These are phyloP conservation scores for Paraphysoderma sedebokerense DNA, from an alignment of 371 early-diverging fungal genomes.

Conservation along the genomic window DNA sequence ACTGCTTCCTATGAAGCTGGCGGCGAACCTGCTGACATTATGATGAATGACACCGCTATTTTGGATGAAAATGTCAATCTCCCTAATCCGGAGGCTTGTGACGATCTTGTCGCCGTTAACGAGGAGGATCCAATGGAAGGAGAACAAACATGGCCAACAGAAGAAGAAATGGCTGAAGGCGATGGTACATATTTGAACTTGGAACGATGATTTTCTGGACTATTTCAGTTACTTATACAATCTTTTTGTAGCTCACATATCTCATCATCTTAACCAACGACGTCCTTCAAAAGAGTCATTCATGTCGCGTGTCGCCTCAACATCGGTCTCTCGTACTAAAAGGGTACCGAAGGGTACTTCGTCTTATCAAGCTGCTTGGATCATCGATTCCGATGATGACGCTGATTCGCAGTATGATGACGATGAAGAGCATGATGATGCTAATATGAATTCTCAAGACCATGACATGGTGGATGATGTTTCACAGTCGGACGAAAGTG, in stretches of 20 bases:
- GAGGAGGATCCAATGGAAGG: slow-evolving; percentile 73
- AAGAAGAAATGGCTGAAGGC: slow-evolving; percentile 73
- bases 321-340: no score
- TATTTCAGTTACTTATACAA: background rate
- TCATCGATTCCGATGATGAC: slow-evolving; percentile 57
- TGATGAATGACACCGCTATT: background rate
- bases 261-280: no score
- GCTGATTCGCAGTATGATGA: slow-evolving; percentile 19
- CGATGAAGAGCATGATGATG: background rate
- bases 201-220: background rate
- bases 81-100: slow-evolving; percentile 47
- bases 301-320: no score
- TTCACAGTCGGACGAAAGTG: no score
- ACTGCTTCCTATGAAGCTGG: background rate
- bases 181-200: slow-evolving; percentile 21
- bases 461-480: background rate
- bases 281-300: no score
- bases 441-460: background rate
- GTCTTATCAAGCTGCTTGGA: slow-evolving; percentile 93
- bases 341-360: slow-evolving; percentile 91
- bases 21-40: no score
- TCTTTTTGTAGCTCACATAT: no score
- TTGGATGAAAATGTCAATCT: slow-evolving; percentile 29
- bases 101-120: slow-evolving; percentile 63
- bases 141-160: slow-evolving; percentile 97